phyloP scores from a whole-genome alignment of 148 eudicot species.

The Camellia sinensis region DNA sequence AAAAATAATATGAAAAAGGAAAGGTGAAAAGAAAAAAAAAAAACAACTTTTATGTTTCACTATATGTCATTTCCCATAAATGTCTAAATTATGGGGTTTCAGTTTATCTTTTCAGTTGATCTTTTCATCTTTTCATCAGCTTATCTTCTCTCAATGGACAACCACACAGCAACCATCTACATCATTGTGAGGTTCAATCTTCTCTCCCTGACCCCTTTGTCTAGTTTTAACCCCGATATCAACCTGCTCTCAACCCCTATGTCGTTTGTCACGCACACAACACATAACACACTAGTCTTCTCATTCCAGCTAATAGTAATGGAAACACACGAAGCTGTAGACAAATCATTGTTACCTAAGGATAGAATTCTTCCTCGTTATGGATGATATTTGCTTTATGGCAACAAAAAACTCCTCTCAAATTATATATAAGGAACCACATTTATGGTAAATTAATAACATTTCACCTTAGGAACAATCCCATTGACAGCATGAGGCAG shows the following conservation, averaged over 20 bases:
- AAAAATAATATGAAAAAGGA: not conserved
- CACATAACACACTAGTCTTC: too few relatives aligned
- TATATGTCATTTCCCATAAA: not conserved
- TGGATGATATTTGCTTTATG: too few relatives aligned
- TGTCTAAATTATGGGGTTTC: not conserved
- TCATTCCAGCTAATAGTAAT: too few relatives aligned
- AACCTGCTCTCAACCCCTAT: too few relatives aligned
- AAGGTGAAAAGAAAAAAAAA: not conserved
- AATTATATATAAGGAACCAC: not conserved
- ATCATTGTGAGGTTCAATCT: not conserved
- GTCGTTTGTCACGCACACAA: too few relatives aligned
- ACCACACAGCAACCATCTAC: not conserved
- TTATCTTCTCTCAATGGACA: not conserved
- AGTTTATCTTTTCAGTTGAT: not conserved
- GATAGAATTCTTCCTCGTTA: too few relatives aligned
- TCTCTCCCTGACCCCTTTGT: not conserved
- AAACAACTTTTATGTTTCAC: not conserved
- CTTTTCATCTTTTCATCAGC: not conserved
- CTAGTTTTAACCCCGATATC: too few relatives aligned
- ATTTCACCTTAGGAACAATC: constrained; percentile 83
- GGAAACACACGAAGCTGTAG: too few relatives aligned
- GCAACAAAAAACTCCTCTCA: not conserved
- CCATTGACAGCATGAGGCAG: constrained; percentile 87
- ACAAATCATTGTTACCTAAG: too few relatives aligned
- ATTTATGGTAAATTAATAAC: not conserved